Base-by-base conservation (phyloP, 169 alveolate genomes). In the Plasmodium malariae region DNA sequence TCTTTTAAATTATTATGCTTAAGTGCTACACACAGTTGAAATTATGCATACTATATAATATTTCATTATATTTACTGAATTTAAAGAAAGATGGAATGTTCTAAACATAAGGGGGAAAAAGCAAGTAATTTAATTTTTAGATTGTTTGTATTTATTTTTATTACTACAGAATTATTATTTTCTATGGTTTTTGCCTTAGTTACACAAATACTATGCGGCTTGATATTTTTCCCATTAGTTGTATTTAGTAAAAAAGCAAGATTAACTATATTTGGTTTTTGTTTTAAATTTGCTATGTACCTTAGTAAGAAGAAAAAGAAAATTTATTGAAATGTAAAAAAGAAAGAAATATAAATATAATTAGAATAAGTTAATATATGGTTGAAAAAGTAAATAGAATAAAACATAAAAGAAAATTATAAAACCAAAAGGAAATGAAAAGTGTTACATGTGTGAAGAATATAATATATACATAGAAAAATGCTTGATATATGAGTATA, bases 221-320 rank as follows among this genome's bases (percentile, higher is more conserved):
- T 83, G 26, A 12, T 83, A 45, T 83, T 83, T 60, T 83, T 83
- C n/a, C 91, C 91, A 21, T 36, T 83, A 30, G 6, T 83, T 4
- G 11, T 83, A 55, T 83, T 43, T 45, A 68, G 59, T 60, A 63
- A 59, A 83, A 21, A 21, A 24, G 55, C 59, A 9, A 54, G 72
- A 28, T 17, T 83, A 51, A 12, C 40, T 12, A 67, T 67, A 49
- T 19, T 83, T 14, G 85, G 86, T 19, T n/a, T 14, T 45, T 67
- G 73, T 49, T 54, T 83, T 34, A 67, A 60, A 49, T 34, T 49
- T 68, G n/a, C 9, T 17, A 51, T 40, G 49, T 45, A 3, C 24
- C 1, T 62, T 0, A 32, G 89, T 78, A 78, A 78, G 49, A 28
- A 48, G 19, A 63, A 63, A 62, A 78, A 63, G n/a, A 51, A 34